Evolutionary conservation across 495 filamentous ascomycete genomes (phyloP).

Genomic region (Hyaloscypha variabilis): DNA sequence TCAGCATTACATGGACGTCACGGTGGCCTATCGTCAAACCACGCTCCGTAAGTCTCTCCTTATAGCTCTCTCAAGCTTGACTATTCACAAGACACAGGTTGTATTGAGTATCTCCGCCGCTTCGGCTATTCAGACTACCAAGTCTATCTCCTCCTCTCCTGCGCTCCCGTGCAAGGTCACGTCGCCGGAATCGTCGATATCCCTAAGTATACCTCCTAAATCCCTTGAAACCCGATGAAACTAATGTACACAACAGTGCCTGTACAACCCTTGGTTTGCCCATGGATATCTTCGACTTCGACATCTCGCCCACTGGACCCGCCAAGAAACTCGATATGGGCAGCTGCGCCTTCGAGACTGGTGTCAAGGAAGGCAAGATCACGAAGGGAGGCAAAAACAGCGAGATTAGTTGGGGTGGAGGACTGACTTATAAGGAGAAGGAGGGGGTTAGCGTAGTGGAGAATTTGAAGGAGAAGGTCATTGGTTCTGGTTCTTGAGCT

Average conservation of each 20-base stretch:
- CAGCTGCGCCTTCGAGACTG: slow-evolving; percentile 70
- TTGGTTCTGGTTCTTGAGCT: neutral
- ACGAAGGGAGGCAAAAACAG: slow-evolving; percentile 46
- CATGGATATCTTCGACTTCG: slow-evolving; percentile 96
- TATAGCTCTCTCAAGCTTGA: neutral
- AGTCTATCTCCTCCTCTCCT: slow-evolving; percentile 86
- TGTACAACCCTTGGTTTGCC: slow-evolving; percentile 90
- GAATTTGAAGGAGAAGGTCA: slow-evolving; percentile 1
- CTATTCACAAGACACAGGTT: slow-evolving; percentile 20
- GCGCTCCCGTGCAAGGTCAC: slow-evolving; percentile 90
- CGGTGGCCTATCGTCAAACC: slow-evolving; percentile 89
- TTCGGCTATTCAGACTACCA: slow-evolving; percentile 81
- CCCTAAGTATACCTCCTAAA: slow-evolving; percentile 39
- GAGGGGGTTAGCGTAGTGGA: neutral
- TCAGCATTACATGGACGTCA: slow-evolving; percentile 88
- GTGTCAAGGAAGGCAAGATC: slow-evolving; percentile 45
- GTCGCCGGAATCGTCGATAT: slow-evolving; percentile 94
- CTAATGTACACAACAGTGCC: slow-evolving; percentile 49
- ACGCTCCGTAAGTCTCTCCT: slow-evolving; percentile 55
- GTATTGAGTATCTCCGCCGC: slow-evolving; percentile 83
- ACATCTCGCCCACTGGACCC: slow-evolving; percentile 71
- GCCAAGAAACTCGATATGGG: slow-evolving; percentile 74
- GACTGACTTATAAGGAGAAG: slow-evolving; percentile 40
- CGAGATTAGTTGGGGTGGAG: slow-evolving; percentile 51
- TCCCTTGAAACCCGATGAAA: slow-evolving; percentile 39